These are phyloP conservation scores for Epichloe gansuensis DNA, from an alignment of 2,329 filamentous ascomycete species.

Conservation along the genomic window DNA sequence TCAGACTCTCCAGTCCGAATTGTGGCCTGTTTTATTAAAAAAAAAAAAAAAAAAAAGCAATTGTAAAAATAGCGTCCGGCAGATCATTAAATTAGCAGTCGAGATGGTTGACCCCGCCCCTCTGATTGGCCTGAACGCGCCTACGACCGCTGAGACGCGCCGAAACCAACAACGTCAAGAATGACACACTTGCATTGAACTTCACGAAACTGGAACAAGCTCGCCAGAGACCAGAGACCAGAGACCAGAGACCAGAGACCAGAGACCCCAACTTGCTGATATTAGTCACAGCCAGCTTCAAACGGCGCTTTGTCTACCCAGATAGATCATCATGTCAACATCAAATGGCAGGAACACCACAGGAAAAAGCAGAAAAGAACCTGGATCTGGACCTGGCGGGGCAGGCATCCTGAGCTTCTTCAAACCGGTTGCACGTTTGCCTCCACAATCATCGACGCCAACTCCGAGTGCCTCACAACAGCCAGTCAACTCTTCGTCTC, in stretches of 20 bases:
- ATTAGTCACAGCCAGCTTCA: neutral
- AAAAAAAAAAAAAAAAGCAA: too few species aligned
- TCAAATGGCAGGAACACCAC: constrained; percentile 12
- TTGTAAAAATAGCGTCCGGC: too few species aligned
- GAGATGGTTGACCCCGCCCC: neutral
- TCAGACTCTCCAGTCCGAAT: too few species aligned
- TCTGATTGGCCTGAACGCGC: neutral
- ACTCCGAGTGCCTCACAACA: neutral
- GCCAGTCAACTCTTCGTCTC: neutral
- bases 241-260: too few species aligned
- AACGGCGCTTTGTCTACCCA: neutral
- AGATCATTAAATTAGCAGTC: neutral
- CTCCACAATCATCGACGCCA: constrained; percentile 5
- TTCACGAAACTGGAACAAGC: neutral
- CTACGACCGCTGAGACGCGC: neutral
- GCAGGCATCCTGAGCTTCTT: constrained; percentile 28
- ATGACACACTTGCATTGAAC: neutral
- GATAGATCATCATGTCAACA: constrained; percentile 10
- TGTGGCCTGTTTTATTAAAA: too few species aligned
- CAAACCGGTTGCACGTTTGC: constrained; percentile 16
- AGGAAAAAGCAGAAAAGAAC: neutral
- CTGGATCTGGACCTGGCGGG: constrained; percentile 5
- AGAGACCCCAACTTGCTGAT: neutral
- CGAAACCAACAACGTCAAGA: neutral
- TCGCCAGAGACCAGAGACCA: too few species aligned